phyloP scores from a whole-genome alignment of 441 rosid genomes.

The Oxalis stricta region DNA sequence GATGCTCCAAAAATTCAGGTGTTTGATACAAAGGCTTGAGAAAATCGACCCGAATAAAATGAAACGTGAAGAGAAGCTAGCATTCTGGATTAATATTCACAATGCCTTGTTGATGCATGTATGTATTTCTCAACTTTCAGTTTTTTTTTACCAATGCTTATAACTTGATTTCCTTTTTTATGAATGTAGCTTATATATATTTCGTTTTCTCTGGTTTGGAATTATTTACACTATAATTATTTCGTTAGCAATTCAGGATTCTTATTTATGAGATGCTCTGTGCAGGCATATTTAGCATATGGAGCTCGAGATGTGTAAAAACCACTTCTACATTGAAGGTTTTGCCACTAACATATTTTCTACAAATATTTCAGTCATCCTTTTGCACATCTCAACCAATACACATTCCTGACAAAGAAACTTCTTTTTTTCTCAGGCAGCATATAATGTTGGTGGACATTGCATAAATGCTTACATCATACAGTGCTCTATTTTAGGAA shows the following conservation, averaged over 20 bases:
- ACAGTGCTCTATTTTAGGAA: constrained; percentile 55
- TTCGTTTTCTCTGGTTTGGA: not conserved
- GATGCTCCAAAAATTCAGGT: constrained; percentile 75
- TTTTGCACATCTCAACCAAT: not conserved
- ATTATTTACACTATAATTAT: not conserved
- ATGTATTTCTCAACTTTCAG: constrained; percentile 12
- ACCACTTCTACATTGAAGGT: constrained; percentile 47
- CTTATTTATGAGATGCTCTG: constrained; percentile 7
- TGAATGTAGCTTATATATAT: too few relatives aligned
- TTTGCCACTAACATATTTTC: constrained; percentile 1
- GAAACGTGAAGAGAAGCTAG: constrained; percentile 74
- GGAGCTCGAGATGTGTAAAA: constrained; percentile 35
- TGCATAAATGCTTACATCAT: constrained; percentile 44
- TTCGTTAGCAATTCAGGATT: not conserved
- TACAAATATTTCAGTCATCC: not conserved
- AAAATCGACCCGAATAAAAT: constrained; percentile 52
- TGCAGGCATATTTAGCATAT: constrained; percentile 73
- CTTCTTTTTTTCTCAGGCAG: constrained; percentile 27
- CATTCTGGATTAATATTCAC: constrained; percentile 72
- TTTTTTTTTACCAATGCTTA: not conserved
- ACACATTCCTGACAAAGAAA: not conserved
- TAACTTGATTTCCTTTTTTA: not conserved
- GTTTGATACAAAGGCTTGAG: constrained; percentile 57
- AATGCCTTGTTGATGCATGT: constrained; percentile 82
- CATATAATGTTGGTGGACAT: constrained; percentile 60